Evolutionary conservation across 2,329 filamentous ascomycete species (phyloP), one percentile per base, ranked within the genome.

Genomic region (Westerdykella ornata): DNA sequence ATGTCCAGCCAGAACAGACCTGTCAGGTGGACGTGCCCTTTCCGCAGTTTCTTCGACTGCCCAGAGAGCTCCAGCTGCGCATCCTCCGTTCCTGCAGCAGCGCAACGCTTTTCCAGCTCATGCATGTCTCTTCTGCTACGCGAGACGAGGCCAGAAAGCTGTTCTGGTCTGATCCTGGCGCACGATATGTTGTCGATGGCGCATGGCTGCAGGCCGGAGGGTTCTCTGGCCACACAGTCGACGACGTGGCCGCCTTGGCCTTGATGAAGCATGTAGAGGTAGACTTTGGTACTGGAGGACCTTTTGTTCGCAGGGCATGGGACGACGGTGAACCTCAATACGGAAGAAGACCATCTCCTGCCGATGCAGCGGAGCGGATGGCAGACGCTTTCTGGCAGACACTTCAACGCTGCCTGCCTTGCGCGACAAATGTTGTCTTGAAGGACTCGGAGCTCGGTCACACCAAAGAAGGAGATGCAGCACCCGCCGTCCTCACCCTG

Each of bases 371-470:
- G 4, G 39, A 39, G n/a, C 19, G 38, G 9, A n/a, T 34, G 16
- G 34, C 6, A 20, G 31, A 35, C 29, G 18, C 4, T 11, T 45
- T 45, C 22, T 45, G 43, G 43, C 16, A 7, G 30, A 28, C 38
- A 7, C 20, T 42, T 14, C 35, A 26, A 18, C 35, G 32, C 26
- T 28, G 43, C 31, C 39, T 45, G 20, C 43, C 43, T 39, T 12
- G 31, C 18, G 35, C 29, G 8, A 42, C 29, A 6, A 30, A 45
- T 30, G 48, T 48, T 26, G 46, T 47, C 18, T 28, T 48, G 19
- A 35, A 39, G 9, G 40, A 37, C 9, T 20, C 37, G 4, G 40
- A 37, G 6, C 39, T 29, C 18, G 34, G 16, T 32, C 22, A 36
- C n/a, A 29, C 40, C 17, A 35, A 41, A 15, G 5, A 3, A 13